Evolutionary conservation across 2,329 filamentous ascomycete species (phyloP).

Genomic region (Blumeriella jaapii): DNA sequence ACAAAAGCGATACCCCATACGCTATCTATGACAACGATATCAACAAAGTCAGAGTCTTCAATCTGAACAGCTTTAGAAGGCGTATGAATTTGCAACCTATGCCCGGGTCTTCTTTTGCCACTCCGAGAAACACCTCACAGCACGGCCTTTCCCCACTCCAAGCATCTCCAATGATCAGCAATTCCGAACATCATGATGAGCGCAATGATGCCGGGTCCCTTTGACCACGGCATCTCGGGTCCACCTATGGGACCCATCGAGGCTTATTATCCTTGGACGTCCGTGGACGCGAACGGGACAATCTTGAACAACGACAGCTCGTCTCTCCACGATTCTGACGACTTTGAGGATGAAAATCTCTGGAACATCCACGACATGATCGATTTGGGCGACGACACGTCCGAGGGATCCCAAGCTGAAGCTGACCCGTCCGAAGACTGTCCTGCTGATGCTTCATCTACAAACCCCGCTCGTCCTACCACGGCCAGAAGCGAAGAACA

Average conservation of each 20-base stretch:
- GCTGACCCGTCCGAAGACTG: conserved; percentile 12
- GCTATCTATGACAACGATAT: conserved; percentile 29
- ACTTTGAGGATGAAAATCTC: conserved; percentile 54
- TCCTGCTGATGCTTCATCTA: conserved; percentile 31
- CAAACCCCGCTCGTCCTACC: conserved; percentile 38
- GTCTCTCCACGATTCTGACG: conserved; percentile 37
- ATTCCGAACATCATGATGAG: conserved; percentile 71
- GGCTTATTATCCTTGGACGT: conserved; percentile 61
- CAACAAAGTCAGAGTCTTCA: conserved; percentile 4
- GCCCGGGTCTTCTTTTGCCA: not conserved
- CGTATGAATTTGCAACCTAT: conserved; percentile 13
- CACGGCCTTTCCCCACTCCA: conserved; percentile 4
- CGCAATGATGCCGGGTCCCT: conserved; percentile 32
- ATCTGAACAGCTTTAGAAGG: conserved; percentile 4
- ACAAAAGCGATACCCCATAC: conserved; percentile 28
- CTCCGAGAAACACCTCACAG: conserved; percentile 1
- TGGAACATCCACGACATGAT: conserved; percentile 62
- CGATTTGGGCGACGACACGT: conserved; percentile 48
- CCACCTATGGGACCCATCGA: conserved; percentile 63
- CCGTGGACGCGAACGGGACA: conserved; percentile 43
- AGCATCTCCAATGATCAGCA: conserved; percentile 45
- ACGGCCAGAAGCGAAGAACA: conserved; percentile 38
- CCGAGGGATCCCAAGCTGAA: conserved; percentile 50
- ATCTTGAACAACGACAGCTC: conserved; percentile 37
- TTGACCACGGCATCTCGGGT: conserved; percentile 27